Evolutionary conservation across 169 alveolate species (phyloP).

Genomic region (Cryptosporidium ubiquitum): DNA sequence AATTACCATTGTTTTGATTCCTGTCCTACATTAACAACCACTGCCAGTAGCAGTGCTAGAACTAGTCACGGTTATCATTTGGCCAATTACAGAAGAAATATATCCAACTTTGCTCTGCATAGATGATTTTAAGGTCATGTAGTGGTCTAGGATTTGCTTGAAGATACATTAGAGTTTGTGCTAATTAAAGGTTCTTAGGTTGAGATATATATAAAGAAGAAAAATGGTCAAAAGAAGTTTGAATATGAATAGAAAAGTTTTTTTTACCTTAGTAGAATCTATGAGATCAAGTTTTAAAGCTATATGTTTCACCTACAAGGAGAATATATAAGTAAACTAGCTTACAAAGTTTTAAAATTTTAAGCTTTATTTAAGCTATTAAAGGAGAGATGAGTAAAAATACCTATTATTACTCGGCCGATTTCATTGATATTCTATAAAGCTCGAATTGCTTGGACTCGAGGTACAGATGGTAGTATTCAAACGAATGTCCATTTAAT

Average conservation of each 20-base stretch:
- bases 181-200: neutral
- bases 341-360: neutral
- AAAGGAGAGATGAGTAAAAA: neutral
- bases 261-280: neutral
- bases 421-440: neutral
- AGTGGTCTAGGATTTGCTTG: neutral
- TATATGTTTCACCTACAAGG: neutral
- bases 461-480: neutral
- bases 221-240: neutral
- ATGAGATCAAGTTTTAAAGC: neutral
- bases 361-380: neutral
- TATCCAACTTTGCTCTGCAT: constrained; percentile 21
- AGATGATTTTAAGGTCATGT: constrained; percentile 1
- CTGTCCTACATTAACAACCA: constrained; percentile 65
- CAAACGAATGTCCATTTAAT: neutral
- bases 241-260: neutral
- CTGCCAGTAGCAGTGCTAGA: constrained; percentile 72
- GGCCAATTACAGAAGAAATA: constrained; percentile 36
- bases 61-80: constrained; percentile 58
- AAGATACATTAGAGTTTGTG: neutral
- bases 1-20: constrained; percentile 42
- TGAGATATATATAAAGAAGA: neutral
- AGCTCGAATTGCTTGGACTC: neutral
- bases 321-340: neutral
- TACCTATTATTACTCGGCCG: neutral